phyloP scores from a whole-genome alignment of 345 rosid species.

The Gossypium sturtianum region DNA sequence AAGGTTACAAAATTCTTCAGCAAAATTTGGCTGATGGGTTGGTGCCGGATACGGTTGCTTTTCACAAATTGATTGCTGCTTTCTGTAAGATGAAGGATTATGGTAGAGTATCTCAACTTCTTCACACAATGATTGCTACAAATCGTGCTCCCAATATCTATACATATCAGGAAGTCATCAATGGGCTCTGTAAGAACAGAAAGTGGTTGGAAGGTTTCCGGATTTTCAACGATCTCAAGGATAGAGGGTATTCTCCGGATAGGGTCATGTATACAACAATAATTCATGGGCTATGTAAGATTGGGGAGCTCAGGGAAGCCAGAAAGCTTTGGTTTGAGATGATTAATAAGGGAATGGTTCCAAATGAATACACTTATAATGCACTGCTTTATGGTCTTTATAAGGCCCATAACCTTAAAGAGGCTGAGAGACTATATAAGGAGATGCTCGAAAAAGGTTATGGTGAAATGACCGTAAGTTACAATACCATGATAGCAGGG shows the following conservation, averaged over 20 bases:
- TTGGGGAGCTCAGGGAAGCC: conserved; percentile 29
- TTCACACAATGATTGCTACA: conserved; percentile 42
- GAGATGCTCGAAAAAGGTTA: conserved; percentile 45
- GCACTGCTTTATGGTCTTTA: conserved; percentile 33
- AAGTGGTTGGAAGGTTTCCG: conserved; percentile 29
- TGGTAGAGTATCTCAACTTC: conserved; percentile 40
- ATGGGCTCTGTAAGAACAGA: conserved; percentile 40
- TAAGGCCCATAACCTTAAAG: conserved; percentile 25
- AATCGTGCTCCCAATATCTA: conserved; percentile 28
- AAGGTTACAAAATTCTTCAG: conserved; percentile 47
- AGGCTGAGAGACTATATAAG: conserved; percentile 27
- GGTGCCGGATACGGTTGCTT: conserved; percentile 24
- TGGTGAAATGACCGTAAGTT: conserved; percentile 36
- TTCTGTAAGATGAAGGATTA: conserved; percentile 26
- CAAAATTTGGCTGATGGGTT: conserved; percentile 40
- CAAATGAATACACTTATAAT: conserved; percentile 34
- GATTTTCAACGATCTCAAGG: conserved; percentile 45
- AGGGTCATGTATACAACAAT: conserved; percentile 38
- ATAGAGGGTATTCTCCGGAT: conserved; percentile 44
- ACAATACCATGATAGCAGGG: conserved; percentile 47
- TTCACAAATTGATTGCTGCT: conserved; percentile 33
- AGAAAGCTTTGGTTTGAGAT: conserved; percentile 49
- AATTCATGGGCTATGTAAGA: conserved; percentile 37
- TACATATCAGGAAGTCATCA: conserved; percentile 44
- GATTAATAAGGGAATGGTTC: conserved; percentile 35